Evolutionary conservation across 768 basidiomycete genomes (phyloP), one percentile per base, ranked within the genome.

Genomic region (Termitomyces sp.): DNA sequence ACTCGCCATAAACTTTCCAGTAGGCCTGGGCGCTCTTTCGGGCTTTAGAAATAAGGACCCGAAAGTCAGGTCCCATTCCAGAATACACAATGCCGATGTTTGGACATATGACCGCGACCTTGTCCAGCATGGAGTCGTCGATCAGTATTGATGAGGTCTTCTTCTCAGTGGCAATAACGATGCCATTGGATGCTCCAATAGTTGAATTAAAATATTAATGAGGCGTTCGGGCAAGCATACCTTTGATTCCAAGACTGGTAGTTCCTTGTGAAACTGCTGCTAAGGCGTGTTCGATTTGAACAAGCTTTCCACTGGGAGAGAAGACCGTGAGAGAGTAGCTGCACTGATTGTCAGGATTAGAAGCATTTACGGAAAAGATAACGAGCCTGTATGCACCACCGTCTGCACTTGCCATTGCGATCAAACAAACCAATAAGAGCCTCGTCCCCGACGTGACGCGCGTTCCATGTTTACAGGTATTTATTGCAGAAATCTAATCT

Each of bases 1-100:
- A 98, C 74, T 98, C 97, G 49, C 93, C 94, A 69, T 98, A 95
- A 54, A 98, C 88, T 79, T 98, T 99, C 96, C 96, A 99, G 74
- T 99, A 99, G 23, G 95, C 88, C 72, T 99, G 97, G 10, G 97
- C 97, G 68, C 92, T 95, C 80, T 99, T 98, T 55, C 97, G 84
- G 12, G 97, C 97, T 70, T 91, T 93, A 51, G 92, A 82, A 49
- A 99, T 88, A 61, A 99, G 82, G 26, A 99, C 85, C 46, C 97
- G 86, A 74, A 97, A 99, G 75, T 99, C 97, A 50, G 97, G 97
- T 1, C 97, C 95, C 97, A 99, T 99, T 38, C 97, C 97, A 36
- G 95, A 96, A 78, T 99, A 99, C 50, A 99, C 97, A 65, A 99
- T 93, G 54, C 97, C 97, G 68, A 99, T 98, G 75, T 98, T 98